Percentiles rank a stretch among this genome's conserved stretches.
These are phyloP conservation scores for Zopfochytrium polystomum DNA, from an alignment of 371 early-diverging fungal species.

Conservation along the genomic window DNA sequence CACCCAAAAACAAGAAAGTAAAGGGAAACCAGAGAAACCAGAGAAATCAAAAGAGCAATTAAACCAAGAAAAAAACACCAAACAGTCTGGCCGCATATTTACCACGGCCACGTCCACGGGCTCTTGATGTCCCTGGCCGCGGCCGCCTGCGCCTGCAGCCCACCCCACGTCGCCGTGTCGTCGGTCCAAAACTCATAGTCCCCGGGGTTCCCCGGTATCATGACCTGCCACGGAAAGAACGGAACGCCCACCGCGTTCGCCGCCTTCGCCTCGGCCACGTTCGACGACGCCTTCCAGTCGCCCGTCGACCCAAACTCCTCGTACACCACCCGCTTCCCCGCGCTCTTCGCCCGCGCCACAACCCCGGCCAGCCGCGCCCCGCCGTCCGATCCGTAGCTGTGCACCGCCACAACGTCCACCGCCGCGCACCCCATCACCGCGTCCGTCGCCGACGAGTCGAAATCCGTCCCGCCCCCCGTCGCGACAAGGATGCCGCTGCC, in stretches of 20 bases:
- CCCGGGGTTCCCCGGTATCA: background rate
- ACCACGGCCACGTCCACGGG: background rate
- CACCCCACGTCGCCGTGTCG: background rate
- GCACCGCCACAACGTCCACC: constrained; percentile 11
- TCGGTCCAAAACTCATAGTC: background rate
- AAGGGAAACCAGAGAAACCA: too few species aligned
- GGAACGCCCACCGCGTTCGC: background rate
- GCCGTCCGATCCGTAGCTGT: background rate
- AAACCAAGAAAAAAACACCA: too few species aligned
- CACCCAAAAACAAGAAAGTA: too few species aligned
- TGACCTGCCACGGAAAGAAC: background rate
- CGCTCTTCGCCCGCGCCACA: background rate
- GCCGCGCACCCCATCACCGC: constrained; percentile 8
- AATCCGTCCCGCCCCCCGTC: constrained; percentile 9
- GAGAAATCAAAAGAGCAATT: too few species aligned
- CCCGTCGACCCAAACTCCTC: background rate
- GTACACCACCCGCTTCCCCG: background rate
- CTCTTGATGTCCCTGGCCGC: background rate
- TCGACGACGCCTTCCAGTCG: background rate
- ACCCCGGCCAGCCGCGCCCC: background rate
- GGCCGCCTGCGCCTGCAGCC: background rate
- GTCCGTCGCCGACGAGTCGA: background rate
- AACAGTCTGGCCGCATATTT: too few species aligned
- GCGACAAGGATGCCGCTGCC: constrained; percentile 2
- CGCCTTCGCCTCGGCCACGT: background rate